These are phyloP conservation scores for Kodamaea lidongshanica DNA, from an alignment of 805 yeast species.

Conservation along the genomic window DNA sequence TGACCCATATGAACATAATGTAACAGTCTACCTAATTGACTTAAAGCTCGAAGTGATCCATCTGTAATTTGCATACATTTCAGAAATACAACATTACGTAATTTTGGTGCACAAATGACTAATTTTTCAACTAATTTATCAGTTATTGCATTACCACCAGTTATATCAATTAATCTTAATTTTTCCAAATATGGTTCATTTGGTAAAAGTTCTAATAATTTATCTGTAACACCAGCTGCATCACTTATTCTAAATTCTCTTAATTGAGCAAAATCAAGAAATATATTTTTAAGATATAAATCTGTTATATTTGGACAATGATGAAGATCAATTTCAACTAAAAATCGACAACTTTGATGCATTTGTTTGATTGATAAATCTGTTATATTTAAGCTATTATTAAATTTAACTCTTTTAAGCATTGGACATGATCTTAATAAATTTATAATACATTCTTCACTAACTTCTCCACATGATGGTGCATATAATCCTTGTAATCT, in stretches of 20 bases:
- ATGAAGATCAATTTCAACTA: conserved; percentile 87
- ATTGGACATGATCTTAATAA: conserved; percentile 61
- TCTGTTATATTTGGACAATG: conserved; percentile 73
- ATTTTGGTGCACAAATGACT: conserved; percentile 71
- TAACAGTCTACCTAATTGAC: conserved; percentile 68
- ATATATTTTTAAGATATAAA: conserved; percentile 48
- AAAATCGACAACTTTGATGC: conserved; percentile 64
- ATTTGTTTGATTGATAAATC: conserved; percentile 57
- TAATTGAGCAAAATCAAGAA: conserved; percentile 59
- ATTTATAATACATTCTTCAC: conserved; percentile 54
- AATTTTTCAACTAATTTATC: conserved; percentile 72
- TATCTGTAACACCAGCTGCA: conserved; percentile 64
- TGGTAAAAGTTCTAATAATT: conserved; percentile 51
- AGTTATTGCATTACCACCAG: conserved; percentile 74
- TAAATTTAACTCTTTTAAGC: conserved; percentile 76
- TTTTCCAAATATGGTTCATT: conserved; percentile 48
- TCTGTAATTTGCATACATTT: conserved; percentile 87
- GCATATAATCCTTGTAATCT: conserved; percentile 86
- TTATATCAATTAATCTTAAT: conserved; percentile 75
- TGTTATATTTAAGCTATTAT: conserved; percentile 61
- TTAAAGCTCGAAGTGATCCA: conserved; percentile 62
- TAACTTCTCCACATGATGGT: conserved; percentile 71
- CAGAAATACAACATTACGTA: conserved; percentile 82
- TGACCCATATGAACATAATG: conserved; percentile 93
- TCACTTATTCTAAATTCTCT: conserved; percentile 81